A percentile compares a stretch with the other conserved stretches of the same genome.
These are phyloP conservation scores for Exidia glandulosa DNA, from an alignment of 768 basidiomycete species.

Conservation along the genomic window DNA sequence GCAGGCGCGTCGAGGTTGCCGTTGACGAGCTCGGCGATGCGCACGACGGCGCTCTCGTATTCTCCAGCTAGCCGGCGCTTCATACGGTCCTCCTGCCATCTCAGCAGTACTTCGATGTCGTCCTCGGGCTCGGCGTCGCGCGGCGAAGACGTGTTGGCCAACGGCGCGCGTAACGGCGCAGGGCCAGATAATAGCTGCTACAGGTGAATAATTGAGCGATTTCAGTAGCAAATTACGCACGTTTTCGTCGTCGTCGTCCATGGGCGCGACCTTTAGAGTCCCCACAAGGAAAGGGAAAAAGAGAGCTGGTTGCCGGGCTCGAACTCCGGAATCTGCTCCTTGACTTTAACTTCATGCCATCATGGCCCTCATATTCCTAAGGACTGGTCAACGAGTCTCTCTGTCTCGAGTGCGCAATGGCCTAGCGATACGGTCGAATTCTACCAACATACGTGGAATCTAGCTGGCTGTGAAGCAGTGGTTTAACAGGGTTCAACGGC, in stretches of 20 bases:
- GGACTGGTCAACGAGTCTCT: too few species aligned
- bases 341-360: too few species aligned
- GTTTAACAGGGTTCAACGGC: too few species aligned
- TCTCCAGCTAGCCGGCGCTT: constrained; percentile 59
- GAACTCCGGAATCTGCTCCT: too few species aligned
- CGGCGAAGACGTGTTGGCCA: constrained; percentile 42
- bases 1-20: constrained; percentile 55
- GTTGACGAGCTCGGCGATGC: constrained; percentile 55
- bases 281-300: too few species aligned
- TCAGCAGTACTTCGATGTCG: constrained; percentile 43
- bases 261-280: too few species aligned
- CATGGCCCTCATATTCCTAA: too few species aligned
- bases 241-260: neutral
- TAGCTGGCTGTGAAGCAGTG: too few species aligned
- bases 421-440: too few species aligned
- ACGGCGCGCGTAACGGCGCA: constrained; percentile 34
- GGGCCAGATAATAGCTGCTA: constrained; percentile 5
- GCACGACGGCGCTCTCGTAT: constrained; percentile 58
- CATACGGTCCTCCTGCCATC: constrained; percentile 71
- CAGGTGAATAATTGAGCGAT: neutral
- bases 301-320: too few species aligned
- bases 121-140: constrained; percentile 43
- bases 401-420: too few species aligned
- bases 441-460: too few species aligned
- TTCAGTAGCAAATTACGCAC: neutral